Evolutionary conservation across 768 basidiomycete genomes (phyloP), one percentile per base, ranked within the genome.

Genomic region (Phlebiopsis flavidoalba): DNA sequence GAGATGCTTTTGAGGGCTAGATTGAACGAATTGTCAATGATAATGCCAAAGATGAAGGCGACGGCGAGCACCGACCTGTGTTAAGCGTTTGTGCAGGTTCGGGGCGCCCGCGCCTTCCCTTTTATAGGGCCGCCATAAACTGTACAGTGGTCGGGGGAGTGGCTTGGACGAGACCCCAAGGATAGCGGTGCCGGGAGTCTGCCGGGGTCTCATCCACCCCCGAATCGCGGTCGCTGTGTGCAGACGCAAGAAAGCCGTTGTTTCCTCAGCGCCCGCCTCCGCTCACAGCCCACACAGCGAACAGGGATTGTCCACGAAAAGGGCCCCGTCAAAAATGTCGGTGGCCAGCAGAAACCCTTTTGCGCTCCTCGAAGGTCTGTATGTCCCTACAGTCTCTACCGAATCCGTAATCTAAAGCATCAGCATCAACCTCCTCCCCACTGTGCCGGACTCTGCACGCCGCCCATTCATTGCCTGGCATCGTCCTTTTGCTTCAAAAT

Each of bases 271-370:
- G 53, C 56, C 35, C 57, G 55, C 58, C 62, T 26, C 59, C 48
- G 63, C 63, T 62, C 60, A 53, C 59, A 57, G 60, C 53, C 45
- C 62, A 63, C 58, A 62, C 65, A 65, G 52, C 69, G 60, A 64
- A 63, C 70, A 55, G 54, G 65, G 67, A 70, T 65, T 66, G 71
- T 67, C 65, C 65, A 56, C 56, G 62, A 78, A 80, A 79, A 76
- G 74, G 80, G 82, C 84, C 81, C 85, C 85, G 83, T 79, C 83
- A 77, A 84, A 75, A 71, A 92, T 93, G 90, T 91, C 91, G 89
- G 90, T 93, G 84, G 91, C 88, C 79, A 85, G 85, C 72, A 86
- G 78, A 84, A 93, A 92, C 79, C 87, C 87, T 66, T 93, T 93
- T 79, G 84, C 90, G 75, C 70, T 92, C 77, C 80, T 93, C 75